Percentiles rank a stretch among this genome's conserved stretches.
Conservation (phyloP, 495 filamentous ascomycete genomes). For the Patellaria atrata region DNA sequence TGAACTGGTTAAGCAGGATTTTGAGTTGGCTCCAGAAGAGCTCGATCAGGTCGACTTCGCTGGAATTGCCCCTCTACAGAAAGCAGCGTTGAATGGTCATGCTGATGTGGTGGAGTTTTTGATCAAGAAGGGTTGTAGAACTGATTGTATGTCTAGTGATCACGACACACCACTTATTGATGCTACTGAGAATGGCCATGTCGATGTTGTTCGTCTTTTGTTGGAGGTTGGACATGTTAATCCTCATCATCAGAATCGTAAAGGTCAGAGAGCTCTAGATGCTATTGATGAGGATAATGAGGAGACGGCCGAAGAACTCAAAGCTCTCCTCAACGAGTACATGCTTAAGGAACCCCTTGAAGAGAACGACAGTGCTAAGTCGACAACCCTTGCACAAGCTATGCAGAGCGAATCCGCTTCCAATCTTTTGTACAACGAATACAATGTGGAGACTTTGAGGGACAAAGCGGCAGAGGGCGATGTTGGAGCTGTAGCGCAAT, state of each 20-base stretch:
- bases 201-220: constrained; percentile 77
- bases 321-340: constrained; percentile 29
- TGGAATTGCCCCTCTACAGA: constrained; percentile 84
- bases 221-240: constrained; percentile 69
- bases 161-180: constrained; percentile 90
- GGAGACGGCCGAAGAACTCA: constrained; percentile 43
- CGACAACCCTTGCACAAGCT: constrained; percentile 28
- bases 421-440: constrained; percentile 37
- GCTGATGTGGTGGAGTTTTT: constrained; percentile 70
- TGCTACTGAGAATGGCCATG: constrained; percentile 85
- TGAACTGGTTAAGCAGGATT: constrained; percentile 50
- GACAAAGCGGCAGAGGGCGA: constrained; percentile 76
- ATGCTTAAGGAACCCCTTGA: constrained; percentile 33
- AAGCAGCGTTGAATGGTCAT: constrained; percentile 71
- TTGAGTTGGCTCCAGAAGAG: constrained; percentile 67
- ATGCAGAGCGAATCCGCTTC: constrained; percentile 31
- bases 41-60: constrained; percentile 84
- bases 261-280: constrained; percentile 78
- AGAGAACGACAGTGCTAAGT: constrained; percentile 33
- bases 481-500: constrained; percentile 58
- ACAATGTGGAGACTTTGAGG: constrained; percentile 48
- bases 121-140: constrained; percentile 64
- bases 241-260: constrained; percentile 70
- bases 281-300: constrained; percentile 57
- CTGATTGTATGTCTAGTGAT: constrained; percentile 65